These are phyloP conservation scores for Candolleomyces aberdarensis DNA, from an alignment of 768 basidiomycete genomes.

Conservation along the genomic window DNA sequence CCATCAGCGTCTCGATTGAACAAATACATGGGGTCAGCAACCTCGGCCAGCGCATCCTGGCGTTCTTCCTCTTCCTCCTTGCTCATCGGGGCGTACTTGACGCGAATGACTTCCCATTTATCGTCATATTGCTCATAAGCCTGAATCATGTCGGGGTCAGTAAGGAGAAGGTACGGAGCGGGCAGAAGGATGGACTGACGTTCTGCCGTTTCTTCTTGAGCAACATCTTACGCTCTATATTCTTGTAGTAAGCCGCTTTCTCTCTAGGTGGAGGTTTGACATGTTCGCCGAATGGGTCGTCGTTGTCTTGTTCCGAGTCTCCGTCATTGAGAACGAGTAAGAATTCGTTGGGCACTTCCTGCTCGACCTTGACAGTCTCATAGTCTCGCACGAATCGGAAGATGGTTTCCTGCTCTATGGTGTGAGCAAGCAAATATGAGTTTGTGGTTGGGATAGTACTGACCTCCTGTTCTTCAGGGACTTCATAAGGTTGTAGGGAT, in stretches of 20 bases:
- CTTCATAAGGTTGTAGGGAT: conserved; percentile 38
- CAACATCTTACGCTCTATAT: conserved; percentile 84
- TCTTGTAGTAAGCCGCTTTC: conserved; percentile 85
- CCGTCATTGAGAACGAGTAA: conserved; percentile 72
- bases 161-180: conserved; percentile 2
- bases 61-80: conserved; percentile 75
- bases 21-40: conserved; percentile 64
- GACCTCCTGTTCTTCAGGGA: conserved; percentile 57
- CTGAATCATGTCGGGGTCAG: conserved; percentile 29
- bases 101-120: conserved; percentile 79
- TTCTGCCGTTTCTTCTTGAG: conserved; percentile 83
- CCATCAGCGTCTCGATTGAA: conserved; percentile 67
- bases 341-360: conserved; percentile 84
- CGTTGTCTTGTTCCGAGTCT: conserved; percentile 29
- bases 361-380: conserved; percentile 83
- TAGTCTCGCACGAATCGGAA: conserved; percentile 84
- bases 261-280: conserved; percentile 25
- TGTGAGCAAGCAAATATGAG: background rate
- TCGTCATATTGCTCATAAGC: conserved; percentile 69
- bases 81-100: conserved; percentile 68
- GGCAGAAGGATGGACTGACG: conserved; percentile 40
- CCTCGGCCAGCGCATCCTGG: conserved; percentile 75
- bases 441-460: conserved; percentile 8
- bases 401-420: conserved; percentile 49
- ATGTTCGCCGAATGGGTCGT: conserved; percentile 31